A percentile compares a stretch with the other conserved stretches of the same genome.
phyloP scores from a whole-genome alignment of 805 yeast genomes.

The Yarrowia sp. region DNA sequence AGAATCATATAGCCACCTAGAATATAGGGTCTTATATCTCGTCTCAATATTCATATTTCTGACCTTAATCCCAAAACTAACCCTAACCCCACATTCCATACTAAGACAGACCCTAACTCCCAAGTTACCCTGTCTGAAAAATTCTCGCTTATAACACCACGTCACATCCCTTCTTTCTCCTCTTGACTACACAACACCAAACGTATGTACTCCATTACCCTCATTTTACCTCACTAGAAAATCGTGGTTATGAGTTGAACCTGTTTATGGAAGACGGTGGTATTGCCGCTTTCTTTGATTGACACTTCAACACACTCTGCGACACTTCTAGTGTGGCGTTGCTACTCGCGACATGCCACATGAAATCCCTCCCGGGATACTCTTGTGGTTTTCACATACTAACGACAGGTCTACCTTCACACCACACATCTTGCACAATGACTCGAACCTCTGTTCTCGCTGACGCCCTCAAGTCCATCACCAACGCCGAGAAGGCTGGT shows the following conservation, averaged over 20 bases:
- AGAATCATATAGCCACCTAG: too few species aligned
- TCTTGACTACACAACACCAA: neutral
- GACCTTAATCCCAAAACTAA: too few species aligned
- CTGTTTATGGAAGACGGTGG: slow-evolving; percentile 10
- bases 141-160: slow-evolving; percentile 10
- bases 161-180: neutral
- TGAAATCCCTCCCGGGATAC: slow-evolving; percentile 23
- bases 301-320: neutral
- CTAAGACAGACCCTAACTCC: neutral
- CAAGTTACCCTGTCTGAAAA: slow-evolving; percentile 21
- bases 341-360: slow-evolving; percentile 9
- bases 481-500: slow-evolving; percentile 99
- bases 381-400: slow-evolving; percentile 7
- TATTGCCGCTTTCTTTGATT: slow-evolving; percentile 12
- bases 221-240: slow-evolving; percentile 16
- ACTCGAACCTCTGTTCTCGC: slow-evolving; percentile 98
- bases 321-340: slow-evolving; percentile 24
- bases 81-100: neutral
- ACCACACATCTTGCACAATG: slow-evolving; percentile 44
- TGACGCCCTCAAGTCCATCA: slow-evolving; percentile 96
- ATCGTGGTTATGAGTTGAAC: slow-evolving; percentile 8
- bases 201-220: slow-evolving; percentile 7
- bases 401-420: neutral
- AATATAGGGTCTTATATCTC: too few species aligned
- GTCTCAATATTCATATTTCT: too few species aligned